A percentile compares a stretch with the other conserved stretches of the same genome.
Conservation (phyloP, 805 yeast genomes). For the Wickerhamiella galacta region DNA sequence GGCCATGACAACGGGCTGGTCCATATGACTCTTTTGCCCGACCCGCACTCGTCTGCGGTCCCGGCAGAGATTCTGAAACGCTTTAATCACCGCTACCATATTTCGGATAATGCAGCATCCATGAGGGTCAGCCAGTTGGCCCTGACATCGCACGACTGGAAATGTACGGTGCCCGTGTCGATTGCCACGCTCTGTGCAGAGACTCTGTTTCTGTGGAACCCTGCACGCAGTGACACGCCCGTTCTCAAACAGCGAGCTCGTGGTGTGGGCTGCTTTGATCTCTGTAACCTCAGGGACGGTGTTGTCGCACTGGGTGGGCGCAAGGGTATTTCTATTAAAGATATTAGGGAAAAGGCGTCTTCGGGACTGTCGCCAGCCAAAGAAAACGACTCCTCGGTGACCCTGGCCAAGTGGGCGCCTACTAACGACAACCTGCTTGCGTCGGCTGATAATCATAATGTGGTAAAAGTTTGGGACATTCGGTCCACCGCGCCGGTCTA, state of each 20-base stretch:
- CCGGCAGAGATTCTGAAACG: constrained; percentile 61
- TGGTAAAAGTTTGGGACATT: constrained; percentile 60
- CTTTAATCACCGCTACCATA: constrained; percentile 60
- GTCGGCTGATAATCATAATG: constrained; percentile 36
- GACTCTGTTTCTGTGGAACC: constrained; percentile 63
- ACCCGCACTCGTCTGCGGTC: constrained; percentile 26
- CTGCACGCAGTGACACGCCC: constrained; percentile 42
- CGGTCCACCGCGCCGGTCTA: constrained; percentile 39
- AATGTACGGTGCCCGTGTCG: constrained; percentile 28
- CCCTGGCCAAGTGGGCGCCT: constrained; percentile 46
- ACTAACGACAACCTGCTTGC: constrained; percentile 44
- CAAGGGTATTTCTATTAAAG: constrained; percentile 64
- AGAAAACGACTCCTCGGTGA: constrained; percentile 22
- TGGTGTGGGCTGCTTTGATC: constrained; percentile 36
- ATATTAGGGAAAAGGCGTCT: constrained; percentile 38
- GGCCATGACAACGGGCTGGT: constrained; percentile 68
- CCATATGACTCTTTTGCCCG: constrained; percentile 56
- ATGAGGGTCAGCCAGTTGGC: constrained; percentile 23
- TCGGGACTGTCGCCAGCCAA: constrained; percentile 30
- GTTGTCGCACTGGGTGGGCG: constrained; percentile 40
- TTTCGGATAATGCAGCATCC: constrained; percentile 18
- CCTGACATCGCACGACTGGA: constrained; percentile 28
- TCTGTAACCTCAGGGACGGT: constrained; percentile 31
- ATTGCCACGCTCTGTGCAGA: constrained; percentile 50
- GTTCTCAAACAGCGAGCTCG: constrained; percentile 33